Conservation (phyloP, 2,329 filamentous ascomycete genomes). For the Cladosporium sp. region DNA sequence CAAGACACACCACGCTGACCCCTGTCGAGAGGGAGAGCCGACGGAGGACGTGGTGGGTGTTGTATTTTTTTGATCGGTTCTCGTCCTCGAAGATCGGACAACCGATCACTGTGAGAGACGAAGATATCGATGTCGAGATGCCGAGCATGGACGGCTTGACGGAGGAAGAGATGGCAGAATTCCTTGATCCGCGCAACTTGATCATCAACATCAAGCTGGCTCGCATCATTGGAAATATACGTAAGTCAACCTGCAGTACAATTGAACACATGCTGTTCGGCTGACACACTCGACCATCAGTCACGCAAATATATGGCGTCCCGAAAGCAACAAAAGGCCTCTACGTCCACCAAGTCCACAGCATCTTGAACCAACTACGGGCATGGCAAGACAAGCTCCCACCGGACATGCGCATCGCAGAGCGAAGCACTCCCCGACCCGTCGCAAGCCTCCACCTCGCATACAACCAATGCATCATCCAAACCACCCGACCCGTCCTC, state of each 20-base stretch:
- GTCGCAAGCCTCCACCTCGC: constrained; percentile 35
- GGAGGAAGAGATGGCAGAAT: constrained; percentile 21
- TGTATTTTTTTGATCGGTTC: constrained; percentile 32
- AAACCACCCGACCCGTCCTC: constrained; percentile 32
- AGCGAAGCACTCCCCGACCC: constrained; percentile 25
- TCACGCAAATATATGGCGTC: constrained; percentile 24
- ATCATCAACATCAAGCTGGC: constrained; percentile 41
- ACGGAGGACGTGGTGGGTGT: constrained; percentile 33
- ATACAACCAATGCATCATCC: constrained; percentile 35
- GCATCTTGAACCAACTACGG: constrained; percentile 34
- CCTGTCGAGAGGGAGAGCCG: constrained; percentile 28
- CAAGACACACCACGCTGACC: constrained; percentile 35
- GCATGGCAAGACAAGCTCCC: constrained; percentile 36
- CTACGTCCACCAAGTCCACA: constrained; percentile 37
- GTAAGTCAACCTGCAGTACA: too few relatives aligned
- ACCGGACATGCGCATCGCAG: constrained; percentile 29
- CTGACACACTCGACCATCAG: too few relatives aligned
- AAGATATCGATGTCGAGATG: constrained; percentile 40
- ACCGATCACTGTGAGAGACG: constrained; percentile 30
- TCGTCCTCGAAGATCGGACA: constrained; percentile 33
- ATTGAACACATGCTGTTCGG: too few relatives aligned
- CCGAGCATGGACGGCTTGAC: constrained; percentile 36
- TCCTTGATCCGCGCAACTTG: constrained; percentile 38
- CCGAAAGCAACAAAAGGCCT: constrained; percentile 21
- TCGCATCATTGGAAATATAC: constrained; percentile 28